These are phyloP conservation scores for Xylaria multiplex DNA, from an alignment of 2,329 filamentous ascomycete genomes.

Conservation along the genomic window DNA sequence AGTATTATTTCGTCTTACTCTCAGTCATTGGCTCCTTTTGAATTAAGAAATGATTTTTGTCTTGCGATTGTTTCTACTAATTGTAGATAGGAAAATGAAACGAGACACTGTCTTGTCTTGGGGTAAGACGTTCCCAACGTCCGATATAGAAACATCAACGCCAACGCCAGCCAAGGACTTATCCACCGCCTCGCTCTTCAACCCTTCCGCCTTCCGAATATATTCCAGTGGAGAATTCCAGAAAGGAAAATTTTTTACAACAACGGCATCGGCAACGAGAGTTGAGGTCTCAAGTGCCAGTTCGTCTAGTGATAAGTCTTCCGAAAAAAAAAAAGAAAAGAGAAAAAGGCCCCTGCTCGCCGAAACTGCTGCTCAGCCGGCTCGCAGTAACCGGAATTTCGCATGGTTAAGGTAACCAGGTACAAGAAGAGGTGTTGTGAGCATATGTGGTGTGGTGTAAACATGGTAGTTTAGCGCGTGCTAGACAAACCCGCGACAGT, in stretches of 20 bases:
- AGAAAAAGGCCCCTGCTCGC: background rate
- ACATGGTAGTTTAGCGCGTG: background rate
- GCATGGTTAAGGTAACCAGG: slow-evolving; percentile 36
- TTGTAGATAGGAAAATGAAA: slow-evolving; percentile 11
- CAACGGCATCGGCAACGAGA: slow-evolving; percentile 21
- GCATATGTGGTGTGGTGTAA: slow-evolving; percentile 17
- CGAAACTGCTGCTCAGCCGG: slow-evolving; percentile 20
- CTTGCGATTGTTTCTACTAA: slow-evolving; percentile 19
- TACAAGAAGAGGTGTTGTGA: slow-evolving; percentile 38
- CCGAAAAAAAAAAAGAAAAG: slow-evolving; percentile 20
- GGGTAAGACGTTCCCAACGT: slow-evolving; percentile 24
- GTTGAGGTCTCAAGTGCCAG: slow-evolving; percentile 24
- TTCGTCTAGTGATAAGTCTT: slow-evolving; percentile 6
- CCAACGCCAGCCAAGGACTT: slow-evolving; percentile 29
- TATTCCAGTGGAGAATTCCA: slow-evolving; percentile 39
- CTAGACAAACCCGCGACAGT: slow-evolving; percentile 18
- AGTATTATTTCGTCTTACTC: slow-evolving; percentile 3
- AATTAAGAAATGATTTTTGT: slow-evolving; percentile 9
- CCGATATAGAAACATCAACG: slow-evolving; percentile 26
- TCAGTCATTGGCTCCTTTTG: background rate
- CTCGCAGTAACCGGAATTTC: slow-evolving; percentile 32
- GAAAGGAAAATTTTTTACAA: slow-evolving; percentile 35
- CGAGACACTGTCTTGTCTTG: slow-evolving; percentile 10
- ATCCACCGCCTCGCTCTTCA: slow-evolving; percentile 33
- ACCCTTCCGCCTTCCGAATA: slow-evolving; percentile 40